Base-by-base conservation (phyloP, 805 yeast genomes). In the Metschnikowia borealis region DNA sequence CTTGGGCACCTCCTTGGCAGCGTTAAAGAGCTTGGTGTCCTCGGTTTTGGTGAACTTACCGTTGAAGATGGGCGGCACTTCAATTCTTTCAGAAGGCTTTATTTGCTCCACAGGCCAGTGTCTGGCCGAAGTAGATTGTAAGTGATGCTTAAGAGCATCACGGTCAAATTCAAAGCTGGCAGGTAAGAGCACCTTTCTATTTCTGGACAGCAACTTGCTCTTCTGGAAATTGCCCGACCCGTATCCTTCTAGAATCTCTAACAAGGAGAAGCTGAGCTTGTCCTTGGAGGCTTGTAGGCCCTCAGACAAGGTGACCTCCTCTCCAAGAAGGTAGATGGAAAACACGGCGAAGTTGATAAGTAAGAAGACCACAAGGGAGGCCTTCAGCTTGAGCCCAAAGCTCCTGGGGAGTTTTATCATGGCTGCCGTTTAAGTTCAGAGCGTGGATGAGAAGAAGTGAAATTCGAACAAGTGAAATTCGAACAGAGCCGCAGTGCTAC, bases 141-240 rank as follows among this genome's bases (percentile, higher is more conserved):
- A 41, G 34, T 49, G 49, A 14, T 44, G 31, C 6, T 38, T 18
- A 17, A 52, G 44, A 3, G 45, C 47, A 7, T 20, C 29, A 11
- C 15, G 33, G 8, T 49, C 41, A 33, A 52, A 40, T 3, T 47
- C 18, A 44, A 49, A 47, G 15, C 51, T 49, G 1, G 51, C 51
- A 13, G 55, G 55, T 15, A 52, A 45, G 18, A 52, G 50, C 6
- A 52, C 53, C 23, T 40, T 44, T 4, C 38, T 39, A 33, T 44
- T 36, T 32, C 44, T 39, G 29, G 49, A 40, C 41, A 45, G 48
- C 7, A n/a, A 3, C 15, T 38, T 23, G 13, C 33, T 33, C 23
- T 44, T 35, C 21, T 29, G 23, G 26, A 6, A 44, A 5, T 34
- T 34, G 0, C 46, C 46, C 13, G 46, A 44, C 8, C 46, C 46